Evolutionary conservation across 345 rosid genomes (phyloP), one percentile per base, ranked within the genome.

Genomic region (Eucalyptus marginata): DNA sequence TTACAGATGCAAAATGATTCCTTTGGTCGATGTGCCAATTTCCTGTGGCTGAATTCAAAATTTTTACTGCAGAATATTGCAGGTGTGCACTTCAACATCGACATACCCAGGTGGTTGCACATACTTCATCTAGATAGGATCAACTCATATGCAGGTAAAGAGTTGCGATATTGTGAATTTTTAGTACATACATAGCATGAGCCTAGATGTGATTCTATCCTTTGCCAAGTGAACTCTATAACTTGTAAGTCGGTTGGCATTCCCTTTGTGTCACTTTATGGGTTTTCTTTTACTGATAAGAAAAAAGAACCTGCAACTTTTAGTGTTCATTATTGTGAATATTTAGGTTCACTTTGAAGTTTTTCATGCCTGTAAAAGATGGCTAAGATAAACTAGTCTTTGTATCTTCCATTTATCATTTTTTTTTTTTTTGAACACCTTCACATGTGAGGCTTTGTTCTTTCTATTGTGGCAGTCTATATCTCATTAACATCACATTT

Each of bases 111-210:
- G 93, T 95, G 96, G 96, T 91, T 94, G 93, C 95, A 86, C 76
- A 86, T 97, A 56, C 93, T 96, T 92, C 94, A 92, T 90, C 88
- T 98, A 94, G 99, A 97, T 93, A 92, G 90, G 92, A 93, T 95
- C 92, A 96, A 94, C 92, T 91, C 93, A 86, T 94, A 90, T 89
- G 97, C 97, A 93, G 99, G 99, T 97, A 94, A 91, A n/a, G 86
- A 79, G 90, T 80, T 58, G 76, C 59, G n/a, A 49, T 64, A 24
- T 88, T 71, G 66, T 51, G 56, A 76, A 54, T 40, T 40, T 31
- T 71, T 88, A 47, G n/a, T 27, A 33, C 31, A 20, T 31, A 44
- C 9, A 29, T 33, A 40, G 84, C 84, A 76, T 20, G 84, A 76
- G 84, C 84, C 29, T 76, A 20, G 29, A 76, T 40, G 29, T 40